phyloP scores from a whole-genome alignment of 208 protist genomes.

The Wallacemonas collosoma region DNA sequence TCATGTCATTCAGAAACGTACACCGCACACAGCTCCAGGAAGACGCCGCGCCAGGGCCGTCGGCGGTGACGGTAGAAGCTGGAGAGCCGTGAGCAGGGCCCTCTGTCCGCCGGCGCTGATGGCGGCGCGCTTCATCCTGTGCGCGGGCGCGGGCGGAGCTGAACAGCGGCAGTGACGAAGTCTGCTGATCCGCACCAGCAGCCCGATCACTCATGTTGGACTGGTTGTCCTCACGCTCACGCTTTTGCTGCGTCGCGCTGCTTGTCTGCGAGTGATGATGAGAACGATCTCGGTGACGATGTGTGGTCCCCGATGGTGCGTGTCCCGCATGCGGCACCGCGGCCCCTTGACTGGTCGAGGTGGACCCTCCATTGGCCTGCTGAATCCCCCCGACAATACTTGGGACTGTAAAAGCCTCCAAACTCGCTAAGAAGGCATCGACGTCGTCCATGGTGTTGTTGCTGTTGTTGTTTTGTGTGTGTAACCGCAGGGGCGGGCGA shows the following conservation, averaged over 20 bases:
- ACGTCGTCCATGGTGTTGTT: constrained; percentile 45
- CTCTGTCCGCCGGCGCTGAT: neutral
- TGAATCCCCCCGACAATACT: constrained; percentile 41
- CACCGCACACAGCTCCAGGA: constrained; percentile 31
- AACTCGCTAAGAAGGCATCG: constrained; percentile 54
- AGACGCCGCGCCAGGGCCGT: neutral
- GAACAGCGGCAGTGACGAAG: neutral
- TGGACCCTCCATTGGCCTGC: neutral
- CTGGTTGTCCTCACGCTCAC: neutral
- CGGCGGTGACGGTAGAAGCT: neutral
- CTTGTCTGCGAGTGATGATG: neutral
- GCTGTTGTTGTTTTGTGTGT: constrained; percentile 8
- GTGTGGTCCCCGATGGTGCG: no score
- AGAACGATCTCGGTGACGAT: no score
- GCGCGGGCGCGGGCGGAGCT: constrained; percentile 10
- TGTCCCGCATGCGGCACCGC: neutral
- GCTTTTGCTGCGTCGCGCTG: constrained; percentile 3
- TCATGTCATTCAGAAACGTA: constrained; percentile 28
- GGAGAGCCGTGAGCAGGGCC: neutral
- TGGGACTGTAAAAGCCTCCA: constrained; percentile 49
- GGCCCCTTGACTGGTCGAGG: neutral
- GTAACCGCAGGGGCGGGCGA: no score
- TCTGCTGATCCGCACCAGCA: neutral
- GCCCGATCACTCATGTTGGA: no score
- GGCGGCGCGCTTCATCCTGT: neutral